Conservation (phyloP, 2,329 filamentous ascomycete genomes). For the Ophiostoma montium region DNA sequence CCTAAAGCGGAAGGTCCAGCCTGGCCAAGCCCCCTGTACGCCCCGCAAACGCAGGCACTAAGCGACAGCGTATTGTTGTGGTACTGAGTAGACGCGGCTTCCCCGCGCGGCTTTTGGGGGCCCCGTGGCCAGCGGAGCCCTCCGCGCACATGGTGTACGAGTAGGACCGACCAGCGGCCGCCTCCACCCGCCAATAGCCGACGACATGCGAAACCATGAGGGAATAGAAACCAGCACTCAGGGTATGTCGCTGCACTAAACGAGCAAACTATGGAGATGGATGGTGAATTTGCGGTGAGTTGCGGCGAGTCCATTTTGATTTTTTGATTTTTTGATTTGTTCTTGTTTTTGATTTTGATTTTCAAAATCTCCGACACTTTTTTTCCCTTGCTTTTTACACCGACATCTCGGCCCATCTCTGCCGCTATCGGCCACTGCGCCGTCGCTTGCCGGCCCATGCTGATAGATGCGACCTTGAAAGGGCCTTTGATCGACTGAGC, state of each 20-base stretch:
- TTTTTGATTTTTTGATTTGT: too few species aligned
- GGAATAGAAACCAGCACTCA: background rate
- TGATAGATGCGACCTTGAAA: too few species aligned
- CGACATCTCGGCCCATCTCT: too few species aligned
- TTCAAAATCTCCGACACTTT: too few species aligned
- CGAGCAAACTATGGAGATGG: background rate
- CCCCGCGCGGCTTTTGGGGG: background rate
- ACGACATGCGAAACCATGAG: conserved; percentile 1
- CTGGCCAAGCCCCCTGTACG: background rate
- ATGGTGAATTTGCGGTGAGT: too few species aligned
- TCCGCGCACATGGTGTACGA: conserved; percentile 1
- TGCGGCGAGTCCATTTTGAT: too few species aligned
- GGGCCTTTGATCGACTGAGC: too few species aligned
- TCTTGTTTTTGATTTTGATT: too few species aligned
- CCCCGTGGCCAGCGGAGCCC: background rate
- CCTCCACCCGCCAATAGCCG: conserved; percentile 6
- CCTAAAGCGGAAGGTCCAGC: conserved; percentile 4
- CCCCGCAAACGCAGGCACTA: background rate
- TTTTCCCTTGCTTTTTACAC: too few species aligned
- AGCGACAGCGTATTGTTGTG: too few species aligned
- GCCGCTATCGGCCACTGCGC: too few species aligned
- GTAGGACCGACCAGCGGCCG: background rate
- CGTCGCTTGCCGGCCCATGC: too few species aligned
- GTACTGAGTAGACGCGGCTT: background rate
- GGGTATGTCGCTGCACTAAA: background rate